A percentile compares a stretch with the other conserved stretches of the same genome.
Evolutionary conservation across 169 alveolate genomes (phyloP).

Genomic region (Cryptosporidium viatorum): DNA sequence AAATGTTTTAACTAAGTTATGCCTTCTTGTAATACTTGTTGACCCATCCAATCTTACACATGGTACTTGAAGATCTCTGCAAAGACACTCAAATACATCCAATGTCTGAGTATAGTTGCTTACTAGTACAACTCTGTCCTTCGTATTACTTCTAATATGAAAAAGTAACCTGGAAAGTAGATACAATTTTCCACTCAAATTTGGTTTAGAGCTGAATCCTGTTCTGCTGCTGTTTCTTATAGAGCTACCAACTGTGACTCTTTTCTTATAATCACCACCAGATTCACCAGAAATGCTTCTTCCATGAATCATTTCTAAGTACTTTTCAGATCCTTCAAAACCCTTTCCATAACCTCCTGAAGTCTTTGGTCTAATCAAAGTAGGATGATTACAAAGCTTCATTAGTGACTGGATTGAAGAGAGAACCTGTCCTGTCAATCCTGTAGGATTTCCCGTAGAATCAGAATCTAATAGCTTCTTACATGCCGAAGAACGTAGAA

Average conservation of each 20-base stretch:
- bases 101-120: constrained; percentile 92
- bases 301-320: constrained; percentile 52
- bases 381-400: constrained; percentile 91
- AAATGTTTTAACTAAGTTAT: constrained; percentile 86
- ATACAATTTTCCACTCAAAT: constrained; percentile 63
- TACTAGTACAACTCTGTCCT: constrained; percentile 91
- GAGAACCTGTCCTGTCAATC: constrained; percentile 81
- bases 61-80: constrained; percentile 87
- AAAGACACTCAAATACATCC: constrained; percentile 88
- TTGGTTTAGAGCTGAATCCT: constrained; percentile 46
- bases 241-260: background rate
- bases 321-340: constrained; percentile 68
- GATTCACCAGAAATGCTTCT: background rate
- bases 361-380: constrained; percentile 76
- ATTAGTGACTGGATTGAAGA: constrained; percentile 85
- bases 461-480: constrained; percentile 81
- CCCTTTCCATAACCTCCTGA: constrained; percentile 71
- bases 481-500: constrained; percentile 81
- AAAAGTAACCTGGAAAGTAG: constrained; percentile 79
- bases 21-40: constrained; percentile 87
- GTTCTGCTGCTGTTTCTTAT: constrained; percentile 35
- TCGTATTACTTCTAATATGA: constrained; percentile 81
- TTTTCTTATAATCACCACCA: constrained; percentile 7
- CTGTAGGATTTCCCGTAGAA: constrained; percentile 63
- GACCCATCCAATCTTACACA: constrained; percentile 92